Base-by-base conservation (phyloP, 2,329 filamentous ascomycete genomes). In the Penicillium brevicompactum region DNA sequence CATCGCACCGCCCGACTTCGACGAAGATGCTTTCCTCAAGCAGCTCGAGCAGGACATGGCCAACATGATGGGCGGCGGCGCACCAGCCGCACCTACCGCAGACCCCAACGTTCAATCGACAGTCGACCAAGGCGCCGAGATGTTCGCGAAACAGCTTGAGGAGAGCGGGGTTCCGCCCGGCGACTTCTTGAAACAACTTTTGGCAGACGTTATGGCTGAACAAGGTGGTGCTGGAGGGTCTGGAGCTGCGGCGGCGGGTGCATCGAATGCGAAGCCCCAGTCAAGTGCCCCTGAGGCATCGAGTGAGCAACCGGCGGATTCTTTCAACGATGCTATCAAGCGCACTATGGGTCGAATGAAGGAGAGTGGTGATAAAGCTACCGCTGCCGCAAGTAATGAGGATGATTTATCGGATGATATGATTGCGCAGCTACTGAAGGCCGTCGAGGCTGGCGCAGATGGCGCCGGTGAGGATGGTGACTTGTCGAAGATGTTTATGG, bases 321-420 rank as follows among this genome's bases (percentile, higher is more conserved):
- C 83, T 1, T 99, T 99, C 74, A 91, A 95, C 70, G 92, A 96
- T 56, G 96, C 91, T 0, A 97, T 99, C 66, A 87, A 89, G 57
- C 87, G 87, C 65, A 97, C 94, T 0, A 97, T 99, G 89, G 91
- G 95, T 75, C 89, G 94, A 46, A 96, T 99, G 91, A 90, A 95
- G 67, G 85, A 85, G 32, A 96, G 92, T 0, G 92, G 90, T 2
- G 87, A 93, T 40, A 88, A 92, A 63, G 92, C 92, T 4, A 92
- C 90, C 0, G 89, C 90, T 2, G 84, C 84, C 0, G 91, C 91
- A 0, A 85, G 51, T 47, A 56, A 87, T 13, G 69, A 73, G 1
- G 82, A 88, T 2, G 87, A 86, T 1, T 83, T 87, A 5, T 80
- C 82, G 5, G 87, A 96, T 61, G 92, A 97, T 71, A 86, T 97